Evolutionary conservation across 176 grass and related monocot species (phyloP), one percentile per base, ranked within the genome.

Genomic region (Phoenix roebelenii): DNA sequence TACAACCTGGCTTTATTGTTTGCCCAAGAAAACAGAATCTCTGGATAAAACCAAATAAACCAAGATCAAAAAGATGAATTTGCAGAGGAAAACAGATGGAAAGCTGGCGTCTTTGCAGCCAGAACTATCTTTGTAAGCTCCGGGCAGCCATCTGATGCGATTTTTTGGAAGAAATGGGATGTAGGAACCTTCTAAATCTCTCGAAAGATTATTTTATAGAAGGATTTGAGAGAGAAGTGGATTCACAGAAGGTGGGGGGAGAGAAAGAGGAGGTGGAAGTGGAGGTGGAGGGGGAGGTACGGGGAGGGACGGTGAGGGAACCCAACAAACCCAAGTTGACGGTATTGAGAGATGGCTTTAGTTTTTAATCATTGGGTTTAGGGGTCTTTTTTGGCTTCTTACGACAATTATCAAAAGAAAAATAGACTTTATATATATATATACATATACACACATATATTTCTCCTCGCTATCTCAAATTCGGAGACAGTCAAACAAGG

Each of bases 401-500:
- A 44, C 35, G 10, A 12, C 35, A 44, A 44, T 12, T 12, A 44
- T 44, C 35, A 44, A 44, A 44, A 12, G 7, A 44, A 44, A 44
- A 44, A 12, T 44, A 44, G 10, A 44, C 9, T 44, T 44, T 25
- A 67, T 61, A 50, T 52, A 52, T 22, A 30, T 29, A 50, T 59
- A 30, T 6, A 30, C 57, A 30, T 29, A 29, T 28, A 28, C 4
- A 28, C 4, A 67, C 58, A 50, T 32, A 53, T 22, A 24, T 29
- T 50, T 54, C 59, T 18, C 20, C 22, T 64, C 2, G 15, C 7
- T 22, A 49, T 79, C 81, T 50, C 63, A 76, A 83, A 55, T 72
- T 80, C 73, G 55, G 73, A 74, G 71, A 44, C 25, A 78, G 88
- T 89, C 86, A 89, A 95, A 89, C 67, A 50, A 54, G 55, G 70